Evolutionary conservation across 805 yeast genomes (phyloP).

Genomic region (Candida lessepsii): DNA sequence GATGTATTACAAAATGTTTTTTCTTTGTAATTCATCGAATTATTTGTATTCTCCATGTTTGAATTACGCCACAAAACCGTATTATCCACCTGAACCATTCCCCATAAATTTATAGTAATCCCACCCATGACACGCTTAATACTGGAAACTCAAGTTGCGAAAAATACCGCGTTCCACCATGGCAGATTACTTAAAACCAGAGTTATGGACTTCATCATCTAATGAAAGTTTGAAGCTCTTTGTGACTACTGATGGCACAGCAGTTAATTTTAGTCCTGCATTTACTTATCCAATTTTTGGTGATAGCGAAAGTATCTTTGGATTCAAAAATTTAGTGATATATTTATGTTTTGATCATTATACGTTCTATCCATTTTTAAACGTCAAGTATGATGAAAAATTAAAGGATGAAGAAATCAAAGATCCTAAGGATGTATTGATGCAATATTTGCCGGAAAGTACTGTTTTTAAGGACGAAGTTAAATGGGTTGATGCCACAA

Average conservation of each 20-base stretch:
- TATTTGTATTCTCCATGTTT: too few species aligned
- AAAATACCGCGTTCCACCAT: constrained; percentile 9
- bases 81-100: too few species aligned
- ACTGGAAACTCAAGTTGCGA: too few species aligned
- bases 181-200: constrained; percentile 48
- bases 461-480: constrained; percentile 62
- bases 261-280: constrained; percentile 62
- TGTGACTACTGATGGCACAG: constrained; percentile 56
- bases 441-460: constrained; percentile 59
- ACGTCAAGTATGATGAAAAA: constrained; percentile 54
- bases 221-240: constrained; percentile 63
- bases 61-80: too few species aligned
- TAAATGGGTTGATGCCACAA: constrained; percentile 61
- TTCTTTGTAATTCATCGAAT: too few species aligned
- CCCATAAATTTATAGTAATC: too few species aligned
- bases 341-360: constrained; percentile 68
- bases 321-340: constrained; percentile 69
- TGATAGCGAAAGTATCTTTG: constrained; percentile 83
- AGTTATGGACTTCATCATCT: constrained; percentile 72
- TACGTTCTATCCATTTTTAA: constrained; percentile 71
- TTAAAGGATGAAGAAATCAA: constrained; percentile 53
- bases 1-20: too few species aligned
- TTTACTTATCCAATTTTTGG: constrained; percentile 95
- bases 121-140: too few species aligned
- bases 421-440: constrained; percentile 56